Base-by-base conservation (phyloP, 2,329 filamentous ascomycete species). In the Talaromyces sp. region DNA sequence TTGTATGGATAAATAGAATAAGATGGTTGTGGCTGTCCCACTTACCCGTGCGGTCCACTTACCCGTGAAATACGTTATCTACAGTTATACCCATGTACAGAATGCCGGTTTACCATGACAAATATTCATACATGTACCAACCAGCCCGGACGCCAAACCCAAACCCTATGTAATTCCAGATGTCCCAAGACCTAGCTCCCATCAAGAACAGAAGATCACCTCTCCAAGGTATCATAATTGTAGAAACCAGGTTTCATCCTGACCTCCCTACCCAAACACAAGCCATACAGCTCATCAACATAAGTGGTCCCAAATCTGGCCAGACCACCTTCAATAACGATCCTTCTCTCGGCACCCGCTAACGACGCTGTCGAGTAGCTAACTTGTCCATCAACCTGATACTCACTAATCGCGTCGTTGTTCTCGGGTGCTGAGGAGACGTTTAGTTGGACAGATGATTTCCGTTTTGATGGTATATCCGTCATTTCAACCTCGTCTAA, bases 251-350 rank as follows among this genome's bases (percentile, higher is more conserved):
- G 62, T 24, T 59, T 37, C 63, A 65, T 65, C 24, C 63, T 47
- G 9, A 65, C 59, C 33, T 61, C 58, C 24, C 59, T 57, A 5
- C 58, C 58, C 31, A 65, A 45, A 35, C 63, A 65, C 56, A 65
- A 49, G 10, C 50, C 58, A 49, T 65, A 65, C 50, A 65, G 39
- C 22, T 65, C 63, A 14, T 65, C 63, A 3, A 65, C 63, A 65
- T 65, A 65, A 43, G 52, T 59, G 14, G 62, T 49, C 7, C 63
- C 58, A 41, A 61, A 61, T 7, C 59, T 47, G 24, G 49, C 37
- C 16, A 57, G 27, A 14, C 63, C 58, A 24, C 62, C 62, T 33
- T 64, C 63, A 37, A 64, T 64, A 41, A 64, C 43, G 14, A 45
- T 64, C 33, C 49, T 49, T 13, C 62, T 31, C 52, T 64, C 62